These are phyloP conservation scores for Colletotrichum lentis DNA, from an alignment of 2,329 filamentous ascomycete species.

Conservation along the genomic window DNA sequence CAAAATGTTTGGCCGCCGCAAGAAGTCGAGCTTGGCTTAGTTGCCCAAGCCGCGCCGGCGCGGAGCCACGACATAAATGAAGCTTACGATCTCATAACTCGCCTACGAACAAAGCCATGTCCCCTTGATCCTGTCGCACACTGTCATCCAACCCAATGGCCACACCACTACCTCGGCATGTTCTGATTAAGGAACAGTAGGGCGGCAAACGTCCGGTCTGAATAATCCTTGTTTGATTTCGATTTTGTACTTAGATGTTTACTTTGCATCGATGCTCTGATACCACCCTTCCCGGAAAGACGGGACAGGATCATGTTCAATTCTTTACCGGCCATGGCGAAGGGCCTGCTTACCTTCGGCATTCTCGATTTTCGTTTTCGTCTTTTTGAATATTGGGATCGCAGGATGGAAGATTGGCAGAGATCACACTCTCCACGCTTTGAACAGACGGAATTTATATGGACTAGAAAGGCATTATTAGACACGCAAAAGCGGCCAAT, in stretches of 20 bases:
- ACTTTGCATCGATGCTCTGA: slow-evolving; percentile 27
- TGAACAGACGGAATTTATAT: neutral
- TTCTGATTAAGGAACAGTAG: neutral
- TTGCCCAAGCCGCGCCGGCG: slow-evolving; percentile 15
- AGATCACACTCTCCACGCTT: neutral
- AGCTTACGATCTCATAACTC: slow-evolving; percentile 25
- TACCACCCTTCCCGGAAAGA: slow-evolving; percentile 31
- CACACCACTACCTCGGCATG: neutral
- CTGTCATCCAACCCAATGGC: slow-evolving; percentile 7
- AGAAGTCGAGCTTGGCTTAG: slow-evolving; percentile 54
- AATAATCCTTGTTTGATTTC: slow-evolving; percentile 6
- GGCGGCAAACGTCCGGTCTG: slow-evolving; percentile 7
- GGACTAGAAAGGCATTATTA: slow-evolving; percentile 1
- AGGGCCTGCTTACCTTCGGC: slow-evolving; percentile 16
- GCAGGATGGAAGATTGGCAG: neutral
- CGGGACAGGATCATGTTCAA: slow-evolving; percentile 28
- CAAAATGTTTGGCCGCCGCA: slow-evolving; percentile 60
- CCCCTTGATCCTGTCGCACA: neutral
- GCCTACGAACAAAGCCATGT: slow-evolving; percentile 24
- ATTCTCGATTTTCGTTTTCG: neutral
- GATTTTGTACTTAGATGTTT: slow-evolving; percentile 21
- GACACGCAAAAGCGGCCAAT: slow-evolving; percentile 7
- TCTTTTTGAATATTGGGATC: slow-evolving; percentile 14
- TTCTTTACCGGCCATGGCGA: slow-evolving; percentile 18
- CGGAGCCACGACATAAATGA: slow-evolving; percentile 35